Evolutionary conservation across 768 basidiomycete genomes (phyloP), one percentile per base, ranked within the genome.

Genomic region (Auriscalpium orientale): DNA sequence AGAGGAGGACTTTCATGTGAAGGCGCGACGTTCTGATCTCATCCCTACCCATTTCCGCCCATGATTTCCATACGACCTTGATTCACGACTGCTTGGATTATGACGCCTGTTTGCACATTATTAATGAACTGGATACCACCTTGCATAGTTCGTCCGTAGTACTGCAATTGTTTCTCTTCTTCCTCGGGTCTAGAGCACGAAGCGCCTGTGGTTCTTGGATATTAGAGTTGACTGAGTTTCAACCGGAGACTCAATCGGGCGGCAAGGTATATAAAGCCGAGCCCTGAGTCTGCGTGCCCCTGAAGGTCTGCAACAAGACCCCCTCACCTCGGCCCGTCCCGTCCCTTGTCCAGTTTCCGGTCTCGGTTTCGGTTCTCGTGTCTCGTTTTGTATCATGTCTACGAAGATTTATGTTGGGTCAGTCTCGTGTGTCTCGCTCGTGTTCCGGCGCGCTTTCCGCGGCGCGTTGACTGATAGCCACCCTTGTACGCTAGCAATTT

Each of bases 361-460:
- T 58, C 54, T 62, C 55, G 54, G 61, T 62, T 60, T 58, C 37
- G 54, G 57, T 51, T 56, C 58, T 50, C 55, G 53, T 62, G 53
- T 57, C 59, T 45, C 60, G 54, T 62, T 48, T 43, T 28, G 43
- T 49, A 56, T 48, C 76, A 87, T 88, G 84, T 81, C 86, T 72
- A 76, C 86, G 68, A 93, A 92, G 78, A 81, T 92, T 70, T 93
- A 92, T 74, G 89, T 93, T 82, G 90, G 89, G 90, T 93, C 82
- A 87, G 90, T 92, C 83, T 84, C 72, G 72, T 72, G 76, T 76
- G 69, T 75, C 74, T 72, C 75, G 68, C 75, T 69, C 70, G 72
- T 67, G 66, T 68, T 62, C 70, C 64, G 65, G 72, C 71, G 70
- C 67, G 64, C 78, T 76, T 78, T 73, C 77, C 77, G 52, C 28